Percentiles rank a stretch among this genome's conserved stretches.
Conservation (phyloP, 2,329 filamentous ascomycete species). For the Ceratocystis ficicola region DNA sequence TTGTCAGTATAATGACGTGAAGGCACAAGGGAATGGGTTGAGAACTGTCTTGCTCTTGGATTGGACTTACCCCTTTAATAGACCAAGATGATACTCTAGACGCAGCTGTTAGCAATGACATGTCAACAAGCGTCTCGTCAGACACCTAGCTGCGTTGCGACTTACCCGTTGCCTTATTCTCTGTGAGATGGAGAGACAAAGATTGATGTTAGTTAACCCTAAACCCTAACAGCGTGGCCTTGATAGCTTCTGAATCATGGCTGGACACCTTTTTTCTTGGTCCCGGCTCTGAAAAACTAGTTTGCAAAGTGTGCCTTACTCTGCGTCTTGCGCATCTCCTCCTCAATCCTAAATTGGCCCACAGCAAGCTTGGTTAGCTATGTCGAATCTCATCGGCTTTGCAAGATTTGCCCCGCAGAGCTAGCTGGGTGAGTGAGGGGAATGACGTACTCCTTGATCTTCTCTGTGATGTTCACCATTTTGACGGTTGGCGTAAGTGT, state of each 20-base stretch:
- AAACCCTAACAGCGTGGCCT: slow-evolving; percentile 3
- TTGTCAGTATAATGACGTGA: neutral
- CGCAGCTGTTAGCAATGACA: neutral
- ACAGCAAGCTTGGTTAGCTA: slow-evolving; percentile 24
- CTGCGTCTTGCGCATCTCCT: slow-evolving; percentile 98
- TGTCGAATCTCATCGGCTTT: neutral
- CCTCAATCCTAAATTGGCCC: slow-evolving; percentile 67
- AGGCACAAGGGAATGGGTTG: no score
- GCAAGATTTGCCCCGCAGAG: slow-evolving; percentile 12
- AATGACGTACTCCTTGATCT: slow-evolving; percentile 85
- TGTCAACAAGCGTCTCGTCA: neutral
- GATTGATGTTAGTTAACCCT: slow-evolving; percentile 14
- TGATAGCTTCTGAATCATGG: neutral
- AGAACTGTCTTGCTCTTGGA: slow-evolving; percentile 15
- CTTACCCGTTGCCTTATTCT: slow-evolving; percentile 98
- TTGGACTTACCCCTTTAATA: slow-evolving; percentile 73
- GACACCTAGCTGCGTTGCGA: slow-evolving; percentile 18
- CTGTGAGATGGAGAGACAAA: slow-evolving; percentile 36
- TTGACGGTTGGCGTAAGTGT: slow-evolving; percentile 29
- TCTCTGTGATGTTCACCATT: slow-evolving; percentile 99
- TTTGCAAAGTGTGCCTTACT: slow-evolving; percentile 46
- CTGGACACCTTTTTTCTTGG: neutral
- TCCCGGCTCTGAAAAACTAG: neutral
- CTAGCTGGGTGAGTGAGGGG: neutral
- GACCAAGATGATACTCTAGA: slow-evolving; percentile 90